phyloP scores from a whole-genome alignment of 2,329 filamentous ascomycete genomes.

The Hypoxylon sp. region DNA sequence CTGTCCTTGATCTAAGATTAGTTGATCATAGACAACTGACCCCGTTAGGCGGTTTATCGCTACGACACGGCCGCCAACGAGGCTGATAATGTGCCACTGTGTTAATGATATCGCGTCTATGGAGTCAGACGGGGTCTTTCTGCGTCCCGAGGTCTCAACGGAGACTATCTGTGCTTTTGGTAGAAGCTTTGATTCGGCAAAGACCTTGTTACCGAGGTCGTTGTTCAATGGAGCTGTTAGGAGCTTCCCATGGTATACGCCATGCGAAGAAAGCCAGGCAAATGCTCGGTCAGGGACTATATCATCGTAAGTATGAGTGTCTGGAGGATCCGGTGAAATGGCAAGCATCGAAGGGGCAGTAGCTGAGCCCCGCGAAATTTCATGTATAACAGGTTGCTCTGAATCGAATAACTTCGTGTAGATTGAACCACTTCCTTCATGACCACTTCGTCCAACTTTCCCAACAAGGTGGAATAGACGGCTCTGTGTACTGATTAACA shows the following conservation, averaged over 20 bases:
- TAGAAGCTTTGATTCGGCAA: slow-evolving; percentile 84
- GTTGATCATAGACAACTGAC: slow-evolving; percentile 87
- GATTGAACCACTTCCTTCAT: slow-evolving; percentile 86
- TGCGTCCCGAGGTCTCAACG: slow-evolving; percentile 75
- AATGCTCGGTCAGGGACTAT: slow-evolving; percentile 78
- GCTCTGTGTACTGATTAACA: slow-evolving; percentile 84
- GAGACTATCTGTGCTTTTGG: slow-evolving; percentile 80
- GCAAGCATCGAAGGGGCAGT: slow-evolving; percentile 77
- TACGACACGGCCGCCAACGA: slow-evolving; percentile 86
- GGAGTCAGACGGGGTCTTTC: slow-evolving; percentile 76
- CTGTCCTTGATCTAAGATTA: slow-evolving; percentile 84
- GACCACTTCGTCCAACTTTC: slow-evolving; percentile 77
- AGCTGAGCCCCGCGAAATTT: slow-evolving; percentile 73
- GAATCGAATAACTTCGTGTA: slow-evolving; percentile 91
- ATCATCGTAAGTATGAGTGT: slow-evolving; percentile 68
- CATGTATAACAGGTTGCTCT: slow-evolving; percentile 84
- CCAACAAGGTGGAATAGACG: slow-evolving; percentile 87
- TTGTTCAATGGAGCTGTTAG: slow-evolving; percentile 71
- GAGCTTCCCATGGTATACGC: slow-evolving; percentile 89
- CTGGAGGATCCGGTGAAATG: slow-evolving; percentile 81
- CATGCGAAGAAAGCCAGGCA: slow-evolving; percentile 91
- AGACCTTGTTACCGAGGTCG: slow-evolving; percentile 80
- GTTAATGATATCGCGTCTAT: slow-evolving; percentile 87
- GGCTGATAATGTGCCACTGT: slow-evolving; percentile 90
- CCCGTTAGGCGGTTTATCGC: slow-evolving; percentile 91